Percentiles rank a stretch among this genome's conserved stretches.
Evolutionary conservation across 164 flowering plant genomes (phyloP).

Genomic region (Chimonanthus praecox): DNA sequence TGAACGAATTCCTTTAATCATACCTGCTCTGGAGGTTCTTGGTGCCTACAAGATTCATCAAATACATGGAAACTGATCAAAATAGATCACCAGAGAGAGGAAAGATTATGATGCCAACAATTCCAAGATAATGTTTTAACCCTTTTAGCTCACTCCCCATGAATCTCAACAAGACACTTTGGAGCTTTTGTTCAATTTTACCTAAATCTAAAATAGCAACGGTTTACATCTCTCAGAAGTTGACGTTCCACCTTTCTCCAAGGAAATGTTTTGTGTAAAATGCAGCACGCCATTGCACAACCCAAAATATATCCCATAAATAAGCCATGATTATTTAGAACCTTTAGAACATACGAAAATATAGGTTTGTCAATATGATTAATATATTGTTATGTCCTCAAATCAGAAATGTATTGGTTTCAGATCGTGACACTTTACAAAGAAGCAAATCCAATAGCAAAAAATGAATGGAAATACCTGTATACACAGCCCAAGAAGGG

Average conservation of each 20-base stretch:
- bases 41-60: conserved; percentile 58
- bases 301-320: background rate
- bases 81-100: background rate
- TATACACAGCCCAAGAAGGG: conserved; percentile 88
- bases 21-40: conserved; percentile 93
- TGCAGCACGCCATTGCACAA: background rate
- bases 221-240: background rate
- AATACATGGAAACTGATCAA: background rate
- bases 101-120: conserved; percentile 1
- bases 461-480: conserved; percentile 48
- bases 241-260: background rate
- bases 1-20: conserved; percentile 88
- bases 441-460: background rate
- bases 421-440: background rate
- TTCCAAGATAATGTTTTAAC: background rate
- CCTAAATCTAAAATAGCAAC: background rate
- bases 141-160: background rate
- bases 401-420: no score
- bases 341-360: no score
- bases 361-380: no score
- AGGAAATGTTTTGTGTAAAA: background rate
- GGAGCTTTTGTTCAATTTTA: background rate
- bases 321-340: no score
- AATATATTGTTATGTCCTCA: no score
- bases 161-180: background rate